Evolutionary conservation across 2,329 filamentous ascomycete genomes (phyloP), one percentile per base, ranked within the genome.

Genomic region (Verticillium tricorpus): DNA sequence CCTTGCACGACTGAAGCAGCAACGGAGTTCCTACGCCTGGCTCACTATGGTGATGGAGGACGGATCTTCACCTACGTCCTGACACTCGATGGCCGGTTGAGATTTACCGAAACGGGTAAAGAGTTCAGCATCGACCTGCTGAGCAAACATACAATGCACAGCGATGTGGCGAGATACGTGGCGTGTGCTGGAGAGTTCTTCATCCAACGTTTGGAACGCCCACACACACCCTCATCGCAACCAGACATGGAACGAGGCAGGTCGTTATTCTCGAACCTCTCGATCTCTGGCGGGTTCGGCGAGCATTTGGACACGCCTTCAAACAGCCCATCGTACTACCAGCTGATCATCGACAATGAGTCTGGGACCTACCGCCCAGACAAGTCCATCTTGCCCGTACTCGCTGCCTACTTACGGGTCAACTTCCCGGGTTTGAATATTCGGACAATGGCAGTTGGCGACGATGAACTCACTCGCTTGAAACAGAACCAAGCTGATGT

Each of bases 111-210:
- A 75, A 98, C 94, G 0, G 94, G 94, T 32, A 95, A 95, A 69
- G 93, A 97, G 70, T 97, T 97, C 63, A 92, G 93, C 59, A 92
- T 98, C 69, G 94, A 97, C 76, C 81, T 97, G 74, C 77, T 98
- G 69, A 93, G 89, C 74, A 98, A 98, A 73, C 94, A 98, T 75
- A 96, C 92, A 52, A 97, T 98, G 92, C 94, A 98, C 77, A 94
- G 91, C 66, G 89, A 97, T 73, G 93, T 97, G 1, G 90, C 88
- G 39, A 90, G 91, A 2, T 97, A 97, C 73, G 92, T 97, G 66
- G 94, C 93, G 19, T 97, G 89, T 72, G 92, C 91, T 0, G 94
- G 94, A 45, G 94, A 98, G 72, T 98, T 98, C 75, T 95, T 97
- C 73, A 84, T 98, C 65, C 86, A 92, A 14, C 85, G 90, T 2